Conservation (phyloP, 371 early-diverging fungal genomes). For the Funneliformis caledonium region DNA sequence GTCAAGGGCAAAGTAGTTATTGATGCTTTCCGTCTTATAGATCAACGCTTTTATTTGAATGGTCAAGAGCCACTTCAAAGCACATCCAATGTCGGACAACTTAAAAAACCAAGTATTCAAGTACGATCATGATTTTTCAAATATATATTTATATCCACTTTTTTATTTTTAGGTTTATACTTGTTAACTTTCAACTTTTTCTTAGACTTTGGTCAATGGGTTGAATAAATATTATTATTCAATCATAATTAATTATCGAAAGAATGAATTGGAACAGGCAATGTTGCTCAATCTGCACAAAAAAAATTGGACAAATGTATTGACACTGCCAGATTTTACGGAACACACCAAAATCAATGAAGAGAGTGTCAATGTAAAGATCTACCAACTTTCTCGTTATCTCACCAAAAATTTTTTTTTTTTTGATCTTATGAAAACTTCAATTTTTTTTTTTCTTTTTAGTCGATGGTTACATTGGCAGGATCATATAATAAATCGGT, state of each 20-base stretch:
- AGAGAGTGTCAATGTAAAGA: constrained; percentile 75
- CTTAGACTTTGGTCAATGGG: constrained; percentile 96
- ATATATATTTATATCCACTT: background rate
- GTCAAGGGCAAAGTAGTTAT: constrained; percentile 99
- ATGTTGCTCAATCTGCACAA: constrained; percentile 99
- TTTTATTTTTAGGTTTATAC: background rate
- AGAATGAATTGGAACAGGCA: constrained; percentile 98
- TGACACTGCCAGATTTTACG: constrained; percentile 85
- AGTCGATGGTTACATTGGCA: constrained; percentile 85
- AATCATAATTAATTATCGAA: constrained; percentile 98
- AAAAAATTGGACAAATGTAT: constrained; percentile 99
- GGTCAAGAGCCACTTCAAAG: constrained; percentile 99
- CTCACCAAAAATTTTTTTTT: too few species aligned
- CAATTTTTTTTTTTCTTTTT: constrained; percentile 12
- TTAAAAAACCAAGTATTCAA: constrained; percentile 98
- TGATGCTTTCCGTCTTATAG: constrained; percentile 99
- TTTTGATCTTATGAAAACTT: background rate
- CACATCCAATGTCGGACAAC: constrained; percentile 99
- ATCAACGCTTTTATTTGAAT: constrained; percentile 85
- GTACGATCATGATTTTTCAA: constrained; percentile 42
- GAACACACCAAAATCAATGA: constrained; percentile 84
- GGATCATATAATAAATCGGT: constrained; percentile 96
- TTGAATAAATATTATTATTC: constrained; percentile 99
- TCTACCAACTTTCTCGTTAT: too few species aligned
- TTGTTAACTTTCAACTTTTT: constrained; percentile 17